phyloP scores from a whole-genome alignment of 179 eudicot genomes.

The Pouteria campechiana region DNA sequence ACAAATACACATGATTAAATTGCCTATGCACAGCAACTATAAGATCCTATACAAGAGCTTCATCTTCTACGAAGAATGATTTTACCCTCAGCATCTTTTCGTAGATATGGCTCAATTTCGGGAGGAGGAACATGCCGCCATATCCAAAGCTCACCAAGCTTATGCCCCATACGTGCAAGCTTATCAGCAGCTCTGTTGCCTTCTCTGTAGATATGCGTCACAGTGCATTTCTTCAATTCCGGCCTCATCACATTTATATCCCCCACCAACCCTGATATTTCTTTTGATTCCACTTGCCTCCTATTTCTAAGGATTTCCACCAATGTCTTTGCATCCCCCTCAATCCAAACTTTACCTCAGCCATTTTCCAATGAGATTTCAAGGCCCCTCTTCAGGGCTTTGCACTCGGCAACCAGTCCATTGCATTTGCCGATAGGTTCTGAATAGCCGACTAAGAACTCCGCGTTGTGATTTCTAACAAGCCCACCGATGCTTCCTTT shows the following conservation, averaged over 20 bases:
- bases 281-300: constrained; percentile 27
- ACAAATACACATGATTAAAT: no score
- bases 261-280: constrained; percentile 33
- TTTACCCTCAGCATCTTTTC: constrained; percentile 75
- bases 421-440: constrained; percentile 45
- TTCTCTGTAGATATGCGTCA: constrained; percentile 70
- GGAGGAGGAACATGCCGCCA: constrained; percentile 51
- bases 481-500: constrained; percentile 83
- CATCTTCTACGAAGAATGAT: constrained; percentile 39
- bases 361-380: constrained; percentile 64
- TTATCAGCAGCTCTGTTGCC: constrained; percentile 79
- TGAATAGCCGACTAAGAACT: constrained; percentile 64
- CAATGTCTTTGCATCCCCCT: constrained; percentile 70
- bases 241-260: constrained; percentile 38
- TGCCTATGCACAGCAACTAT: no score
- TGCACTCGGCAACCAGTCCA: constrained; percentile 62
- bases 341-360: constrained; percentile 71
- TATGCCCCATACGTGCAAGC: constrained; percentile 61
- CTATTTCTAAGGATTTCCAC: constrained; percentile 31
- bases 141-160: constrained; percentile 34
- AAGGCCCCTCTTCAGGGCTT: constrained; percentile 63
- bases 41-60: no score
- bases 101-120: constrained; percentile 40
- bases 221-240: constrained; percentile 27
- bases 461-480: constrained; percentile 55